These are phyloP conservation scores for Vinca minor DNA, from an alignment of 257 asterid species.

Conservation along the genomic window DNA sequence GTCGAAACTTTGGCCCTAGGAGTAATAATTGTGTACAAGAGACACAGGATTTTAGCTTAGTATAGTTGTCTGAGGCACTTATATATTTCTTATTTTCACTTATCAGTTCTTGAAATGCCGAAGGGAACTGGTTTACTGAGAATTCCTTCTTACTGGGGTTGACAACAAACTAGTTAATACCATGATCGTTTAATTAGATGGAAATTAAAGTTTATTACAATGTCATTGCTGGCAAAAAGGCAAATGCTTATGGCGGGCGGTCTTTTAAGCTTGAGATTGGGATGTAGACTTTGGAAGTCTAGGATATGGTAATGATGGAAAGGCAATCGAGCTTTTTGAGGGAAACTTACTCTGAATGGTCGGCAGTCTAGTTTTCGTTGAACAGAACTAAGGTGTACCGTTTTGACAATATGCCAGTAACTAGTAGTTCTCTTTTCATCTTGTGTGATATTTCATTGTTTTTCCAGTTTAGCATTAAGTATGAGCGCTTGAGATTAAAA, in stretches of 20 bases:
- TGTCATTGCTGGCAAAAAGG: neutral
- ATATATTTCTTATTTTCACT: neutral
- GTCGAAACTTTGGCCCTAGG: neutral
- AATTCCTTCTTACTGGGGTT: neutral
- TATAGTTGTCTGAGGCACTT: neutral
- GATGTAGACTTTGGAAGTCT: neutral
- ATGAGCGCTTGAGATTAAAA: neutral
- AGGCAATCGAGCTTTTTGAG: neutral
- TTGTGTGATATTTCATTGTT: neutral
- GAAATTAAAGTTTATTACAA: neutral
- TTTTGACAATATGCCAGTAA: neutral
- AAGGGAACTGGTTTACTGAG: neutral
- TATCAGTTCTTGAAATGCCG: neutral
- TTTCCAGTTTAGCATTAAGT: neutral
- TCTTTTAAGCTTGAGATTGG: neutral
- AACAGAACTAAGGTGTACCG: neutral
- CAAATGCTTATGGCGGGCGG: neutral
- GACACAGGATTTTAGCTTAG: neutral
- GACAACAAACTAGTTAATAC: neutral
- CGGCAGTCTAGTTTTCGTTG: neutral
- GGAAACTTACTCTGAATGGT: too few relatives aligned
- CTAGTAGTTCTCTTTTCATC: neutral
- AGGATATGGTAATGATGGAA: neutral
- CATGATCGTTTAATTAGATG: neutral
- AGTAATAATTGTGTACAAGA: neutral